Evolutionary conservation across 768 basidiomycete genomes (phyloP), one percentile per base, ranked within the genome.

Genomic region (Lactarius sanguifluus): DNA sequence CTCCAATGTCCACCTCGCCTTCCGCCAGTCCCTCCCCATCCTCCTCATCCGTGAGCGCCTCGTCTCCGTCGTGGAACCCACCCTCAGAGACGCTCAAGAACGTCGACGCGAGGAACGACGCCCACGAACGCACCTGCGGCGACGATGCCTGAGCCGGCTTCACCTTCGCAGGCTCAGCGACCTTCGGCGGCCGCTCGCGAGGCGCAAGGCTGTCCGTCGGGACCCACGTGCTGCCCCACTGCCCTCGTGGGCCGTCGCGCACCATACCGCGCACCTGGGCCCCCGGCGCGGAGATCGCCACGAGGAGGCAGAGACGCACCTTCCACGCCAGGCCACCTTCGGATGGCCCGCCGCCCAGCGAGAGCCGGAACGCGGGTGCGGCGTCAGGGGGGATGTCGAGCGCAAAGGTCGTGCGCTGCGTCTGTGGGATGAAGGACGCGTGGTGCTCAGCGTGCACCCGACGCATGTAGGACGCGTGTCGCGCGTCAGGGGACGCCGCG

Each of bases 311-410:
- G 61, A 98, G 71, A 54, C 91, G 81, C 18, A 98, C 88, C 72
- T 89, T 91, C 96, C 96, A 98, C 72, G 91, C 86, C 10, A 98
- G 78, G 0, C 96, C 96, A 10, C 96, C 95, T 0, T 71, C 72
- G 6, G 72, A 63, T 9, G 70, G 71, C 23, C 66, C 71, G 23
- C 73, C 72, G 40, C 84, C 83, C 6, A 89, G 80, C 59, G 81
- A 78, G 1, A 95, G 80, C 61, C 86, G 81, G 77, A 98, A 98
- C 0, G 88, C 89, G 0, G 96, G 94, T 60, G 92, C 90, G 0
- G 90, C 93, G 64, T 97, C 96, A 1, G 90, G 86, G 0, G 96
- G 96, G 65, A 99, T 96, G 73, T 96, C 94, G 2, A 99, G 84
- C 16, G 89, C 80, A 77, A 98, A 98, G 0, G 90, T 87, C 36